Evolutionary conservation across 2,329 filamentous ascomycete species (phyloP), one percentile per base, ranked within the genome.

Genomic region (Aspergillus quadricinctus): DNA sequence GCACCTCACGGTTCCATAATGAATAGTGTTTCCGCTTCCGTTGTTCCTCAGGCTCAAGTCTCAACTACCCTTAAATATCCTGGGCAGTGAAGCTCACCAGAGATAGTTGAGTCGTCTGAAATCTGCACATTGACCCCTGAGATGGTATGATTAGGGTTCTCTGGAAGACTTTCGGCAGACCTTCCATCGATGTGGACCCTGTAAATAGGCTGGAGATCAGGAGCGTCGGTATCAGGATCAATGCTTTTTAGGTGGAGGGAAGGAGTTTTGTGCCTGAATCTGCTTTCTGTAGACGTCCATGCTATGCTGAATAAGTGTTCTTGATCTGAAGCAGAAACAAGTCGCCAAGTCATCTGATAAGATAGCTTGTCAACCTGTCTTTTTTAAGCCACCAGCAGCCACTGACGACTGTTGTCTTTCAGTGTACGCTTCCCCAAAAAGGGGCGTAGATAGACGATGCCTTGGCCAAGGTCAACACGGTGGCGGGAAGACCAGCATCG

Each of bases 291-390:
- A 5, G 8, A 19, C 9, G 10, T 19, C 41, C 41, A 31, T 17
- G n/a, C 14, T 17, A 37, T 37, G 43, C n/a, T 29, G 48, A 25
- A 28, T 14, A 25, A 43, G 5, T 49, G n/a, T 17, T 21, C 27
- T 48, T n/a, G 28, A 21, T 45, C 9, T 40, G 23, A 49, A 49
- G 51, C 21, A 31, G 52, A 41, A 54, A 19, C 27, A 35, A 48
- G 49, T 55, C 41, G 55, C 52, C 53, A 52, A 56, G 58, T 55
- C 50, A 56, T 56, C 53, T 54, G 55, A 58, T 56, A 54, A 60
- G 56, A 49, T 53, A 17, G 25, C 14, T 37, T 17, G 14, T 17
- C 17, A 7, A 37, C 14, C 17, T 17, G 31, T 35, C 31, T 17
- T 1, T 37, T 17, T 37, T 17, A 37, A 37, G 31, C 31, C 31